Percentiles rank a stretch among this genome's conserved stretches.
These are phyloP conservation scores for Neopestalotiopsis sp. DNA, from an alignment of 2,329 filamentous ascomycete species.

Conservation along the genomic window DNA sequence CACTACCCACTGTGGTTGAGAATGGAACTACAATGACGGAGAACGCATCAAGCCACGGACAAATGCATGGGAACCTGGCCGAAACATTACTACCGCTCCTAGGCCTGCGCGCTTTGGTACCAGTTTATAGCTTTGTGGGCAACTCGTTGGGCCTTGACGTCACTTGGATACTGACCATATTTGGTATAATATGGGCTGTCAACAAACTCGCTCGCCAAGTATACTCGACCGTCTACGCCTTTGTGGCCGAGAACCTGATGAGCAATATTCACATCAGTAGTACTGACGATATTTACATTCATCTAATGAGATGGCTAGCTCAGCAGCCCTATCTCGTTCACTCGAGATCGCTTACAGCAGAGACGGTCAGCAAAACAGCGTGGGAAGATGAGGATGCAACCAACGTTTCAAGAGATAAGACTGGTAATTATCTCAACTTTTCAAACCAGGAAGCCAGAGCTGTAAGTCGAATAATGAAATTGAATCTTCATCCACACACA, in stretches of 20 bases:
- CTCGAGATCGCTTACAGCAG: conserved; percentile 58
- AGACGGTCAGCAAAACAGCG: conserved; percentile 58
- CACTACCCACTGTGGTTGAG: conserved; percentile 23
- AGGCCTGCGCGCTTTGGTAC: conserved; percentile 46
- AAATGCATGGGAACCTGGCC: conserved; percentile 24
- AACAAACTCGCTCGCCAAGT: conserved; percentile 44
- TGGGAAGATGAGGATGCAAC: conserved; percentile 51
- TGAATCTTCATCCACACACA: not conserved
- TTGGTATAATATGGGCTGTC: conserved; percentile 53
- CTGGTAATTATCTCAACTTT: conserved; percentile 60
- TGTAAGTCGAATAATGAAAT: conserved; percentile 35
- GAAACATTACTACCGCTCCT: conserved; percentile 52
- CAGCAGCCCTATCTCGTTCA: conserved; percentile 55
- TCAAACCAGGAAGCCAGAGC: conserved; percentile 60
- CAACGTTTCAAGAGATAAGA: conserved; percentile 33
- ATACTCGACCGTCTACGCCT: conserved; percentile 37
- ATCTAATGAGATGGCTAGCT: conserved; percentile 64
- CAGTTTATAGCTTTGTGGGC: conserved; percentile 52
- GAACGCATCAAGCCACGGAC: conserved; percentile 21
- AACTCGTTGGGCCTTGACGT: conserved; percentile 54
- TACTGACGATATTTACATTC: conserved; percentile 61
- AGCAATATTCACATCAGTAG: conserved; percentile 58
- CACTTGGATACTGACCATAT: conserved; percentile 48
- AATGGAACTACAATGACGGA: conserved; percentile 24
- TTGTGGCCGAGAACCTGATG: conserved; percentile 53